These are phyloP conservation scores for Aureobasidium leucospermi DNA, from an alignment of 2,329 filamentous ascomycete genomes.

Conservation along the genomic window DNA sequence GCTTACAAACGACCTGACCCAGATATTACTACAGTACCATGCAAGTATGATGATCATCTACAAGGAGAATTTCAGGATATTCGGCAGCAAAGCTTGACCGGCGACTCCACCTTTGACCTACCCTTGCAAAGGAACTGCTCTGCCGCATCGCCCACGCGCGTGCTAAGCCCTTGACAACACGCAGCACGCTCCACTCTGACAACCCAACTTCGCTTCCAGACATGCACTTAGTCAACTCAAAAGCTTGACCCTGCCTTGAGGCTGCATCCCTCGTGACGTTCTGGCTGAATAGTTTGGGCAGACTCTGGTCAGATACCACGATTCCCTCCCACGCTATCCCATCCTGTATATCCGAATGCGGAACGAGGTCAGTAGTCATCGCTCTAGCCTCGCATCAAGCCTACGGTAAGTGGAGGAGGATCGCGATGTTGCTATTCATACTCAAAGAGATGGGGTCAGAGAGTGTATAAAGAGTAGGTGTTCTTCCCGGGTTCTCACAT, in stretches of 20 bases:
- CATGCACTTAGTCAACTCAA: slow-evolving; percentile 4
- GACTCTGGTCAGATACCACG: neutral
- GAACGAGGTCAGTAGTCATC: neutral
- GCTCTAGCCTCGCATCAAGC: neutral
- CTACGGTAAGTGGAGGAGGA: neutral
- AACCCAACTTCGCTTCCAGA: neutral
- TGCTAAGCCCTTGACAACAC: neutral
- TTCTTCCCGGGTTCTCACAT: neutral
- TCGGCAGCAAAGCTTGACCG: slow-evolving; percentile 8
- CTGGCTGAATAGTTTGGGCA: neutral
- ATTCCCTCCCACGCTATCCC: neutral
- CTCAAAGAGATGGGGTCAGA: neutral
- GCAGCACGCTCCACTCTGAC: neutral
- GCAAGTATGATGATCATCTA: neutral
- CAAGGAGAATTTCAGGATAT: neutral
- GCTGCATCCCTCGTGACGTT: neutral
- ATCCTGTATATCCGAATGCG: slow-evolving; percentile 1
- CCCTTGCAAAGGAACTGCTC: neutral
- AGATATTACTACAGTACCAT: neutral
- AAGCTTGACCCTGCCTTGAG: neutral
- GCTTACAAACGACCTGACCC: neutral
- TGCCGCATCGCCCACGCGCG: neutral
- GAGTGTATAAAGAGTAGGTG: slow-evolving; percentile 7
- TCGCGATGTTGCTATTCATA: neutral
- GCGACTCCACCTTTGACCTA: neutral